A percentile compares a stretch with the other conserved stretches of the same genome.
phyloP scores from a whole-genome alignment of 164 flowering plant genomes.

The Chloranthus sessilifolius region DNA sequence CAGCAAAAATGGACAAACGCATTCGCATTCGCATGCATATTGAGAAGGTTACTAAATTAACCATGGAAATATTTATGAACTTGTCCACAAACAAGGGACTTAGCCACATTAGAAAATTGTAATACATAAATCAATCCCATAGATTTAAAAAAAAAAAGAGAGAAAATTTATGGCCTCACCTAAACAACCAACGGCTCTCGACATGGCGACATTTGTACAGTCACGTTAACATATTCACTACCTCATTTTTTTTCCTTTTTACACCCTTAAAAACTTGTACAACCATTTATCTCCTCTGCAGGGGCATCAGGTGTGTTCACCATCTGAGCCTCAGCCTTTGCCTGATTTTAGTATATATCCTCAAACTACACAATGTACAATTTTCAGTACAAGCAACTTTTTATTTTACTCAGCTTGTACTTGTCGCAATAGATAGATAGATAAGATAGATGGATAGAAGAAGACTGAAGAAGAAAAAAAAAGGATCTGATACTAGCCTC shows the following conservation, averaged over 20 bases:
- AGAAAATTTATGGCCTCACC: slow-evolving; percentile 36
- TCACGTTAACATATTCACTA: slow-evolving; percentile 45
- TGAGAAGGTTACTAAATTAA: too few species aligned
- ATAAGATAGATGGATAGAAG: slow-evolving; percentile 20
- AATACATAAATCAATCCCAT: slow-evolving; percentile 21
- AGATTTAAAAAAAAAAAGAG: slow-evolving; percentile 8
- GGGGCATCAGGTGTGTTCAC: slow-evolving; percentile 44
- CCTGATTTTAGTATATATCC: slow-evolving; percentile 63
- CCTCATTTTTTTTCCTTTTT: slow-evolving; percentile 40
- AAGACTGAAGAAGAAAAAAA: too few species aligned
- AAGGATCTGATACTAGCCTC: slow-evolving; percentile 45
- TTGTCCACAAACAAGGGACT: slow-evolving; percentile 11
- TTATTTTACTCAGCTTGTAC: slow-evolving; percentile 37
- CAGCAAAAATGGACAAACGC: too few species aligned
- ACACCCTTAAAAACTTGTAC: slow-evolving; percentile 56
- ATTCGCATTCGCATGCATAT: too few species aligned
- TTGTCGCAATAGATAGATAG: slow-evolving; percentile 29
- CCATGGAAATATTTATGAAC: too few species aligned
- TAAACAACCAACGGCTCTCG: slow-evolving; percentile 41
- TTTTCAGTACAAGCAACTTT: slow-evolving; percentile 50
- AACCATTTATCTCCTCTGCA: slow-evolving; percentile 40
- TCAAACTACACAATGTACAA: slow-evolving; percentile 76
- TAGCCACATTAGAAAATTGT: slow-evolving; percentile 20
- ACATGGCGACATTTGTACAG: slow-evolving; percentile 64
- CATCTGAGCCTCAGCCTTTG: slow-evolving; percentile 52